phyloP scores from a whole-genome alignment of 2,329 filamentous ascomycete species.

The Exserohilum turcica region DNA sequence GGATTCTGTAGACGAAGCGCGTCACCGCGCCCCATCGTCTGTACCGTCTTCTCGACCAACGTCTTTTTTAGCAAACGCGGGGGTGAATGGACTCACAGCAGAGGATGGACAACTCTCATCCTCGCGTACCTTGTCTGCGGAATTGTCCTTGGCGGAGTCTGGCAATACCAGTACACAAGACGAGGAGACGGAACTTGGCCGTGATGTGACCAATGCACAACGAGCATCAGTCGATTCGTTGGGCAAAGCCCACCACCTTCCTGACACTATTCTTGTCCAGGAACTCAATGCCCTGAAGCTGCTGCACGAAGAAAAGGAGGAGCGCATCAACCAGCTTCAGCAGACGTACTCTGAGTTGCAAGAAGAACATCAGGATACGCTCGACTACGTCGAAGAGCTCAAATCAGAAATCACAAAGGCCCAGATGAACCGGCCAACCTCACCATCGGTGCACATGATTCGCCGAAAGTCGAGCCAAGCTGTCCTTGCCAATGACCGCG shows the following conservation, averaged over 20 bases:
- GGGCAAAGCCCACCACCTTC: conserved; percentile 17
- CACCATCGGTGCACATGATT: conserved; percentile 75
- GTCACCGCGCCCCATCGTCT: conserved; percentile 60
- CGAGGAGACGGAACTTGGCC: conserved; percentile 59
- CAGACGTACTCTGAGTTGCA: conserved; percentile 84
- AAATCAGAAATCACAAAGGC: conserved; percentile 84
- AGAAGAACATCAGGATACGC: conserved; percentile 76
- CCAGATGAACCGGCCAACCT: conserved; percentile 66
- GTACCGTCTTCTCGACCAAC: conserved; percentile 66
- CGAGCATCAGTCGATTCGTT: conserved; percentile 29
- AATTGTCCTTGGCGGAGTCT: conserved; percentile 85
- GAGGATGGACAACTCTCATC: conserved; percentile 72
- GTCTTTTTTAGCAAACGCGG: conserved; percentile 83
- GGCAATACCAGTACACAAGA: conserved; percentile 40
- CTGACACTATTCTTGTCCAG: conserved; percentile 40
- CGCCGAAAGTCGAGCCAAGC: conserved; percentile 93
- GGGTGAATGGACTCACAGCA: conserved; percentile 69
- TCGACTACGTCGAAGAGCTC: conserved; percentile 87
- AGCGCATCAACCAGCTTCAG: conserved; percentile 72
- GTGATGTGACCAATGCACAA: conserved; percentile 61
- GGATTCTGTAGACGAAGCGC: conserved; percentile 79
- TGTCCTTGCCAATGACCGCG: conserved; percentile 83
- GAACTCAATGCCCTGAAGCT: conserved; percentile 75
- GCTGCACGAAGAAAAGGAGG: conserved; percentile 76
- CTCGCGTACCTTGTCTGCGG: conserved; percentile 90